A percentile compares a stretch with the other conserved stretches of the same genome.
These are phyloP conservation scores for Phytophthora aleatoria DNA, from an alignment of 352 stramenopile genomes.

Conservation along the genomic window DNA sequence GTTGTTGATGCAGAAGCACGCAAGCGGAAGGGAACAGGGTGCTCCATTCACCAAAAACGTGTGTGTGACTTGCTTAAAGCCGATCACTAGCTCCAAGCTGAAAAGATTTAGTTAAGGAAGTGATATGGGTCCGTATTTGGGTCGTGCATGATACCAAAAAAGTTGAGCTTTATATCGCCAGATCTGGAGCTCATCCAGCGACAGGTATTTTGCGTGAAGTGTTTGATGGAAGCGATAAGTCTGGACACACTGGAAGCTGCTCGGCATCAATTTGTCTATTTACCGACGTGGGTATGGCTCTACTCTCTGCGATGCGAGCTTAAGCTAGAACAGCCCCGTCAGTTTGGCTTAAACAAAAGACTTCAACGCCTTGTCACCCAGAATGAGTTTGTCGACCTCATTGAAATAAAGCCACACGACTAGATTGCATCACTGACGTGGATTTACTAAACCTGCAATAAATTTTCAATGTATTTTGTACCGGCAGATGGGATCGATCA, in stretches of 20 bases:
- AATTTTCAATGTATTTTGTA: too few species aligned
- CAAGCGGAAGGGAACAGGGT: not conserved
- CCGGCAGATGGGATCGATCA: too few species aligned
- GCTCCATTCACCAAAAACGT: not conserved
- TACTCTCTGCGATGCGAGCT: not conserved
- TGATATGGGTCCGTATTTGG: constrained; percentile 21
- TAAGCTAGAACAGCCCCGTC: constrained; percentile 1
- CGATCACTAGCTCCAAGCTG: constrained; percentile 4
- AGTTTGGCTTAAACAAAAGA: not conserved
- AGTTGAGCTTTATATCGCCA: constrained; percentile 31
- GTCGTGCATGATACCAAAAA: constrained; percentile 27
- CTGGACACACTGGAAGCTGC: constrained; percentile 26
- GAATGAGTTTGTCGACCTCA: not conserved
- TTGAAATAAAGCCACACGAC: too few species aligned
- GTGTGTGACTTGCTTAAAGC: constrained; percentile 26
- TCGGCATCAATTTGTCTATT: constrained; percentile 20
- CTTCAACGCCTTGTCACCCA: not conserved
- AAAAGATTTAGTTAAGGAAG: not conserved
- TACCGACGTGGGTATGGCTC: constrained; percentile 1
- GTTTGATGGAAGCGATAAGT: constrained; percentile 25
- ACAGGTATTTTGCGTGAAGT: constrained; percentile 40
- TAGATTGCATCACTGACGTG: too few species aligned
- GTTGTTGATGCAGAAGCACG: constrained; percentile 25
- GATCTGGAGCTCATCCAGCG: constrained; percentile 25
- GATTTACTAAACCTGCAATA: too few species aligned